phyloP scores from a whole-genome alignment of 2,329 filamentous ascomycete species.

The Pseudogymnoascus sp. region DNA sequence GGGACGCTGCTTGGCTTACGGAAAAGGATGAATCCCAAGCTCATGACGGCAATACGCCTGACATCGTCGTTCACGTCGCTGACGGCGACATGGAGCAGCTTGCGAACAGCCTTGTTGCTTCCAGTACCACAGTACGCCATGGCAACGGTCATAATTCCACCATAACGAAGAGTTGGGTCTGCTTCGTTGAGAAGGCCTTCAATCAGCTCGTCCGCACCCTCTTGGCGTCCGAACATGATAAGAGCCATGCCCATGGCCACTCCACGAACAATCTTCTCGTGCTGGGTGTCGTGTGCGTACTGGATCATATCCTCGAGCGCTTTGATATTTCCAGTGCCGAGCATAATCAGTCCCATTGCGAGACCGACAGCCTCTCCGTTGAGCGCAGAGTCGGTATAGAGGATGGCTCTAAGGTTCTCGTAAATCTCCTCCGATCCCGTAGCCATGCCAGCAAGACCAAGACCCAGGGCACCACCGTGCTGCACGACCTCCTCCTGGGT shows the following conservation, averaged over 20 bases:
- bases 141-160: conserved; percentile 97
- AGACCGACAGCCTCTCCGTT: conserved; percentile 96
- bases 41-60: conserved; percentile 92
- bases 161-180: conserved; percentile 88
- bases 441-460: conserved; percentile 96
- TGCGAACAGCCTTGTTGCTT: conserved; percentile 97
- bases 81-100: conserved; percentile 89
- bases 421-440: conserved; percentile 87
- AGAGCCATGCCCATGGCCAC: conserved; percentile 93
- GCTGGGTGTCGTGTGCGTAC: conserved; percentile 94
- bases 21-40: conserved; percentile 96
- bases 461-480: conserved; percentile 87
- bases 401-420: conserved; percentile 78
- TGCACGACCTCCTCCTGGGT: conserved; percentile 89
- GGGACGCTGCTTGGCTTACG: conserved; percentile 94
- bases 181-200: conserved; percentile 89
- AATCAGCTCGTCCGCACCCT: conserved; percentile 89
- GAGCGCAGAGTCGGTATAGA: conserved; percentile 90
- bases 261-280: conserved; percentile 97
- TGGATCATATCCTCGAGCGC: conserved; percentile 95
- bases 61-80: conserved; percentile 98
- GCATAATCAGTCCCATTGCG: conserved; percentile 95
- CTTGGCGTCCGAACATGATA: conserved; percentile 96
- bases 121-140: conserved; percentile 94
- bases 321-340: conserved; percentile 92